Percentiles rank a stretch among this genome's conserved stretches.
Conservation (phyloP, 73 alveolate genomes). For the Breviolum minutum region DNA sequence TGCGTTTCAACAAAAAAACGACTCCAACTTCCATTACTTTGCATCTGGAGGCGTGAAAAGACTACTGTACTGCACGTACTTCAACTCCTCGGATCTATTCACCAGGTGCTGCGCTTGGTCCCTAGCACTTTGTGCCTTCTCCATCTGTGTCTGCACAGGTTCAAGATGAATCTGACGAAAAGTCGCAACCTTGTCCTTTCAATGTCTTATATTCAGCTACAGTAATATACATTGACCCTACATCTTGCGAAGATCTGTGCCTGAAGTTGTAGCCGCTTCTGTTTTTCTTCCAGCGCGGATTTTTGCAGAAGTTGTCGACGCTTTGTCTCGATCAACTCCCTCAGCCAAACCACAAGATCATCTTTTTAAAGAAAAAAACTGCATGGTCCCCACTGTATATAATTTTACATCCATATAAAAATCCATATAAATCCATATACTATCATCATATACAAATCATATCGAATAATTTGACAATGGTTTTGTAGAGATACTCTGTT, state of each 20-base stretch:
- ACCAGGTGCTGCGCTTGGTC: conserved; percentile 4
- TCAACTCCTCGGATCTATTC: conserved; percentile 21
- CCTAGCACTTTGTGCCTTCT: neutral
- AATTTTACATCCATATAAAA: neutral
- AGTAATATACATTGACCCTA: neutral
- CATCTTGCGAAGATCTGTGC: neutral
- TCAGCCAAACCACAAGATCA: neutral
- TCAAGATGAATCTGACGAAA: neutral
- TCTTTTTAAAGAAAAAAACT: neutral
- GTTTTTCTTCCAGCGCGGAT: conserved; percentile 64
- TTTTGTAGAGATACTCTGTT: neutral
- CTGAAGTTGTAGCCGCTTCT: conserved; percentile 52
- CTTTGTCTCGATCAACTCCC: conserved; percentile 74
- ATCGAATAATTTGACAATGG: neutral
- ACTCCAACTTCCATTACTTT: no score
- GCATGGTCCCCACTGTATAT: no score
- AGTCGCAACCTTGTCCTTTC: neutral
- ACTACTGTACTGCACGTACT: neutral
- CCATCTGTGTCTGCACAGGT: neutral
- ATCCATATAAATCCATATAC: neutral
- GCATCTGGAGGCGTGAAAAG: neutral
- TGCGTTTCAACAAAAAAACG: neutral
- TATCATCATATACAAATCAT: neutral
- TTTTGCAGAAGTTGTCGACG: conserved; percentile 64
- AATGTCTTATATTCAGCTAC: neutral